Evolutionary conservation across 352 stramenopile species (phyloP).

Genomic region (Phytophthora hybrid): DNA sequence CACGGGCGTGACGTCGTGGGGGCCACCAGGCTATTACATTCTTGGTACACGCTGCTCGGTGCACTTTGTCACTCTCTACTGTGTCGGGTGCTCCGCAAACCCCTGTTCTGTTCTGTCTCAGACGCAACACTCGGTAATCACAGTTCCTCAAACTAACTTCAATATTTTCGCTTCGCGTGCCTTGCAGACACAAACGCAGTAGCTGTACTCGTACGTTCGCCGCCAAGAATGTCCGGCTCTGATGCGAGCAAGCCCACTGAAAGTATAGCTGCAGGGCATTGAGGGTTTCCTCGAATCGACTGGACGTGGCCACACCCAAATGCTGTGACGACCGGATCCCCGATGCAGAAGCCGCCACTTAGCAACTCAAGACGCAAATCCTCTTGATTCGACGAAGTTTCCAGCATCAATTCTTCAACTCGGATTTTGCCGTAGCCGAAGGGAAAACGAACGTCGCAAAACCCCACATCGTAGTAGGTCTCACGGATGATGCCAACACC

Average conservation of each 20-base stretch:
- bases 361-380: constrained; percentile 36
- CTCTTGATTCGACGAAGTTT: constrained; percentile 50
- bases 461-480: constrained; percentile 64
- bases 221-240: constrained; percentile 9
- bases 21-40: background rate
- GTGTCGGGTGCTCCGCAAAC: no score
- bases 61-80: background rate
- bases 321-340: constrained; percentile 74
- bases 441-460: constrained; percentile 68
- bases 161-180: constrained; percentile 39
- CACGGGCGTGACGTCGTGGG: background rate
- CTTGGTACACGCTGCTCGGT: background rate
- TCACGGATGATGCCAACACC: constrained; percentile 72
- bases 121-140: no score
- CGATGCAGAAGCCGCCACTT: constrained; percentile 40
- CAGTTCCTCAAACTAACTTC: constrained; percentile 5
- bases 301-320: constrained; percentile 67
- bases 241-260: constrained; percentile 34
- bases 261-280: constrained; percentile 21
- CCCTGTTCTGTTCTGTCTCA: no score
- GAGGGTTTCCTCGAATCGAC: constrained; percentile 37
- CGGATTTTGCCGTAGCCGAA: constrained; percentile 73
- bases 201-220: background rate
- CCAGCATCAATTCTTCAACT: constrained; percentile 54
- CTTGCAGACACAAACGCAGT: constrained; percentile 36